phyloP scores from a whole-genome alignment of 1,139 yeast genomes.

The Scheffersomyces cryptocercus region DNA sequence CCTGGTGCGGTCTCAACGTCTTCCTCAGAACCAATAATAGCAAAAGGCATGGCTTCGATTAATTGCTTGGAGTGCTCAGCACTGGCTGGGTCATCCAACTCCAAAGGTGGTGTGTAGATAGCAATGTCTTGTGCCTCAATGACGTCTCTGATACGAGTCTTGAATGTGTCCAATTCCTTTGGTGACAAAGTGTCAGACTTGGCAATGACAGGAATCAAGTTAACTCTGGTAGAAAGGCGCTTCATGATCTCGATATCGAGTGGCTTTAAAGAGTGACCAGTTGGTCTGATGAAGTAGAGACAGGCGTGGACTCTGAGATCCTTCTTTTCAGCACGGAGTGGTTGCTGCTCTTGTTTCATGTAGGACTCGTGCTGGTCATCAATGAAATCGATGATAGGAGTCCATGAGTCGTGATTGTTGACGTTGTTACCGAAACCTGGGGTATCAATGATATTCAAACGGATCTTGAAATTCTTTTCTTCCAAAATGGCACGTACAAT shows the following conservation, averaged over 20 bases:
- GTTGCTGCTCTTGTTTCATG: constrained; percentile 97
- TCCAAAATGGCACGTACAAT: constrained; percentile 88
- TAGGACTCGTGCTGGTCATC: constrained; percentile 96
- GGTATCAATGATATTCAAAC: constrained; percentile 89
- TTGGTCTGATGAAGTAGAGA: constrained; percentile 91
- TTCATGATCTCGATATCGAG: constrained; percentile 94
- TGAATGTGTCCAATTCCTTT: constrained; percentile 76
- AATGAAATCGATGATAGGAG: constrained; percentile 86
- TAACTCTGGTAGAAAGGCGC: constrained; percentile 82
- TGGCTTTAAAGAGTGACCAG: constrained; percentile 93
- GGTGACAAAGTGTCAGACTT: constrained; percentile 92
- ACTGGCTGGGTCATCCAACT: constrained; percentile 69
- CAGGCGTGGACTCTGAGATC: constrained; percentile 96
- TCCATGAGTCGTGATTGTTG: constrained; percentile 91
- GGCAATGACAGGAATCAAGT: constrained; percentile 92
- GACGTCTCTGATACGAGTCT: constrained; percentile 84
- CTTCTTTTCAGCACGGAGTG: constrained; percentile 63
- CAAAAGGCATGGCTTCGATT: constrained; percentile 92
- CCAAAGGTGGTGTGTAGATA: constrained; percentile 87
- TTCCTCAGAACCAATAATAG: constrained; percentile 87
- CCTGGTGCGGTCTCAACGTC: constrained; percentile 81
- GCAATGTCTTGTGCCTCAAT: constrained; percentile 90
- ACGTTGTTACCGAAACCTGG: constrained; percentile 98
- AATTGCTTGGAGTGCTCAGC: constrained; percentile 80
- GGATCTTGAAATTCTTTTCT: constrained; percentile 84